phyloP scores from a whole-genome alignment of 2,329 filamentous ascomycete species.

The Pyricularia pennisetigena region DNA sequence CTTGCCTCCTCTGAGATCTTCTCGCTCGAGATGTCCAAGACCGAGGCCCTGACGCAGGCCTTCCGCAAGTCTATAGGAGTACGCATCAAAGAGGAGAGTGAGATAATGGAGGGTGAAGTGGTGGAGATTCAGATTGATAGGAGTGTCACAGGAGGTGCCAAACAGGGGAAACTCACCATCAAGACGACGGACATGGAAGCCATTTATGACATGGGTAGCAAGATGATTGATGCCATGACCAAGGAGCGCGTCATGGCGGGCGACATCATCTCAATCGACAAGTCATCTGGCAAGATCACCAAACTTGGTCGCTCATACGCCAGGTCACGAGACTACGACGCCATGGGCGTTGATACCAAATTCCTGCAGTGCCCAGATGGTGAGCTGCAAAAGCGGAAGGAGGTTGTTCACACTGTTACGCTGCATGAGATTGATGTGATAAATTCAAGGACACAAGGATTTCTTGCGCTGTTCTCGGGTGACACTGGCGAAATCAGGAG shows the following conservation, averaged over 20 bases:
- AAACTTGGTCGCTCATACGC: conserved; percentile 94
- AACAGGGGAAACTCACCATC: conserved; percentile 98
- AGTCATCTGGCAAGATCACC: conserved; percentile 94
- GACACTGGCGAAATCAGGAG: conserved; percentile 97
- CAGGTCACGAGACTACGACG: conserved; percentile 93
- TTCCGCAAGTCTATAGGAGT: conserved; percentile 98
- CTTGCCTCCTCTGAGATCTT: conserved; percentile 96
- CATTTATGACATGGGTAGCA: conserved; percentile 97
- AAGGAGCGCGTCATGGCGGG: conserved; percentile 99
- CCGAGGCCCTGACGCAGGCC: conserved; percentile 94
- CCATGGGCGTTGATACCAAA: conserved; percentile 97
- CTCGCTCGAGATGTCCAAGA: conserved; percentile 98
- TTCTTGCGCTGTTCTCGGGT: conserved; percentile 92
- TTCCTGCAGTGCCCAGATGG: conserved; percentile 97
- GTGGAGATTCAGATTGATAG: conserved; percentile 98
- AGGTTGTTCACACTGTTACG: conserved; percentile 93
- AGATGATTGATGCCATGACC: conserved; percentile 99
- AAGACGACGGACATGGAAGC: conserved; percentile 99
- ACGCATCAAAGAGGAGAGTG: conserved; percentile 96
- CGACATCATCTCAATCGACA: conserved; percentile 97
- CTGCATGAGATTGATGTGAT: conserved; percentile 99
- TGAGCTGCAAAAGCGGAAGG: conserved; percentile 92
- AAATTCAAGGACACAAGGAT: conserved; percentile 97
- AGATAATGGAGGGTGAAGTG: conserved; percentile 98
- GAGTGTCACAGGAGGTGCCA: conserved; percentile 90